Evolutionary conservation across 164 flowering plant genomes (phyloP).

Genomic region (Magnolia changhungtana): DNA sequence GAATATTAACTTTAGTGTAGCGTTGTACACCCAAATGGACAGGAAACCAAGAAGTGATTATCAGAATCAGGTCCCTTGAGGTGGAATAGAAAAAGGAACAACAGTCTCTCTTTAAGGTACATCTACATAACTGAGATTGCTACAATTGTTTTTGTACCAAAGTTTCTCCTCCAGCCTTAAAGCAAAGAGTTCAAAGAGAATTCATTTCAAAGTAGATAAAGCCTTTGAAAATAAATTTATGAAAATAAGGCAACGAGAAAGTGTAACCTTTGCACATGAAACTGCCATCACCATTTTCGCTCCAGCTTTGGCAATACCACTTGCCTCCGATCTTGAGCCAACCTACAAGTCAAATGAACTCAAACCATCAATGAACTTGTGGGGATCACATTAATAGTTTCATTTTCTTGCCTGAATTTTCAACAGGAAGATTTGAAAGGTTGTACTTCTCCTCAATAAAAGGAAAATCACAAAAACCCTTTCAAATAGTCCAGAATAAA

Average conservation of each 20-base stretch:
- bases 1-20: neutral
- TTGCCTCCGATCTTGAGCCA: slow-evolving; percentile 95
- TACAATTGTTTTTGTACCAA: neutral
- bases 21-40: neutral
- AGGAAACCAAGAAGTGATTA: neutral
- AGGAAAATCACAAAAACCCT: neutral
- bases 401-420: slow-evolving; percentile 1
- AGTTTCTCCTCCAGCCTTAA: neutral
- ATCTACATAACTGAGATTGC: neutral
- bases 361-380: neutral
- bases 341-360: slow-evolving; percentile 45
- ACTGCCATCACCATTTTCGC: slow-evolving; percentile 99
- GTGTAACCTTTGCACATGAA: slow-evolving; percentile 89
- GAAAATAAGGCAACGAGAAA: neutral
- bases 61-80: neutral
- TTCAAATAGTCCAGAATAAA: neutral
- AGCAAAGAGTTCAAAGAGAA: neutral
- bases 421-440: neutral
- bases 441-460: neutral
- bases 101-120: neutral
- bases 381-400: neutral
- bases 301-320: slow-evolving; percentile 97
- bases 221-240: neutral
- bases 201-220: neutral
- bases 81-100: neutral